Base-by-base conservation (phyloP, 306 rosid species). In the Glycyrrhiza uralensis region DNA sequence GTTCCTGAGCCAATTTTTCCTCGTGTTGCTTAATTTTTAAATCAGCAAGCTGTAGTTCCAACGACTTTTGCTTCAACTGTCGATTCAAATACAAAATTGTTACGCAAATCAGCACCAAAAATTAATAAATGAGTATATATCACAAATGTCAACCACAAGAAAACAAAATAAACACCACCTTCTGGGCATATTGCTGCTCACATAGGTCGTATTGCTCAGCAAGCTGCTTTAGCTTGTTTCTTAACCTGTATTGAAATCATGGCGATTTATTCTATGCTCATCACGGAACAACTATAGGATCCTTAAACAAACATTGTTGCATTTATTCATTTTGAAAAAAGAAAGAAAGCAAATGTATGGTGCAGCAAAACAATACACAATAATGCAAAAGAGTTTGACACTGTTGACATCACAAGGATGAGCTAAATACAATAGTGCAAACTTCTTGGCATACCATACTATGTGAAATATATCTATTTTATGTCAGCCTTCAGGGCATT, bases 21-120 rank as follows among this genome's bases (percentile, higher is more conserved):
- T 86, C 97, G 67, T 85, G 88, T 76, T 91, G 97, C 88, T 83
- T 87, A 55, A 85, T 85, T 79, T 91, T 93, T 69, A 93, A 80
- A 64, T 93, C 97, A 63, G 96, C 83, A 80, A 93, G 68, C 87
- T 93, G 98, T 77, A 90, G 98, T 81, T 93, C 98, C 84, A 93
- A 80, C 0, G 89, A 32, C 67, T 93, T 93, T 81, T 93, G 98
- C 83, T 93, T 93, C 75, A 93, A 83, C 97, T 93, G 92, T 29
- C 20, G 20, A 85, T 66, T 79, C 75, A 85, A 49, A 74, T 41
- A 57, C 80, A 81, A 60, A 88, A 55, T 32, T 23, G 32, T 35
- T 64, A 38, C 71, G 59, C 57, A 52, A 54, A 66, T 28, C 62
- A 51, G 41, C 14, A 33, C 4, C 69, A 30, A 56, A 23, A 75